Conservation (phyloP, 2,329 filamentous ascomycete genomes). For the Aureobasidium subglaciale region DNA sequence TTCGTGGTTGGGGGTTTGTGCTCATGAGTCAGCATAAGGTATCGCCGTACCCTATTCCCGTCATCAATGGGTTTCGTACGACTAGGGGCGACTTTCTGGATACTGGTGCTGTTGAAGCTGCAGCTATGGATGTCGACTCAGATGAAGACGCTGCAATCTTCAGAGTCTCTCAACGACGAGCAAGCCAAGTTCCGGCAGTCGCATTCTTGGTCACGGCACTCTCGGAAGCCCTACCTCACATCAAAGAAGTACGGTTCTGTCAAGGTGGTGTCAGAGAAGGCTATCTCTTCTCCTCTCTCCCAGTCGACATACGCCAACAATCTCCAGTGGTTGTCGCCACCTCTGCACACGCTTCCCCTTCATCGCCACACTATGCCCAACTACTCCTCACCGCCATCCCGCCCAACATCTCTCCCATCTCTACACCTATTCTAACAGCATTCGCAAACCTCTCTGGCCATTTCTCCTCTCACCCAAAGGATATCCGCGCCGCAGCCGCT, state of each 20-base stretch:
- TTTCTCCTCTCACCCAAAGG: slow-evolving; percentile 37
- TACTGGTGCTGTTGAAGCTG: slow-evolving; percentile 39
- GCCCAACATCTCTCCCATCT: slow-evolving; percentile 16
- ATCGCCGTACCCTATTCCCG: slow-evolving; percentile 73
- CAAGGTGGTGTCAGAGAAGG: slow-evolving; percentile 84
- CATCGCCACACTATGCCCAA: slow-evolving; percentile 39
- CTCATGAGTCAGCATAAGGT: slow-evolving; percentile 71
- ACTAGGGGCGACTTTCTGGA: slow-evolving; percentile 54
- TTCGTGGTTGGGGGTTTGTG: slow-evolving; percentile 84
- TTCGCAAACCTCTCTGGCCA: slow-evolving; percentile 54
- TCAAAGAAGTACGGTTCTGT: slow-evolving; percentile 73
- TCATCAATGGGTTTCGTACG: slow-evolving; percentile 72
- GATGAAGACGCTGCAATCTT: slow-evolving; percentile 40
- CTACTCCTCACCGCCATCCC: slow-evolving; percentile 47
- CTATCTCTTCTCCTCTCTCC: slow-evolving; percentile 65
- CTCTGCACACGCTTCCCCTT: slow-evolving; percentile 37
- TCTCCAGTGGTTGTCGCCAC: slow-evolving; percentile 62
- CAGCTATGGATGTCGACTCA: slow-evolving; percentile 22
- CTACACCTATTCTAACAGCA: slow-evolving; percentile 43
- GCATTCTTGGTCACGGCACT: slow-evolving; percentile 72
- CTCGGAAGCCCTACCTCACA: slow-evolving; percentile 58
- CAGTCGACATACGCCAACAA: slow-evolving; percentile 50
- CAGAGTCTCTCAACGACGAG: slow-evolving; percentile 71
- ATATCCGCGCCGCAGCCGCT: slow-evolving; percentile 54
- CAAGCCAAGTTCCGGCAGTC: slow-evolving; percentile 77